phyloP scores from a whole-genome alignment of 2,329 filamentous ascomycete species.

The Atkinsonella hypoxylon region DNA sequence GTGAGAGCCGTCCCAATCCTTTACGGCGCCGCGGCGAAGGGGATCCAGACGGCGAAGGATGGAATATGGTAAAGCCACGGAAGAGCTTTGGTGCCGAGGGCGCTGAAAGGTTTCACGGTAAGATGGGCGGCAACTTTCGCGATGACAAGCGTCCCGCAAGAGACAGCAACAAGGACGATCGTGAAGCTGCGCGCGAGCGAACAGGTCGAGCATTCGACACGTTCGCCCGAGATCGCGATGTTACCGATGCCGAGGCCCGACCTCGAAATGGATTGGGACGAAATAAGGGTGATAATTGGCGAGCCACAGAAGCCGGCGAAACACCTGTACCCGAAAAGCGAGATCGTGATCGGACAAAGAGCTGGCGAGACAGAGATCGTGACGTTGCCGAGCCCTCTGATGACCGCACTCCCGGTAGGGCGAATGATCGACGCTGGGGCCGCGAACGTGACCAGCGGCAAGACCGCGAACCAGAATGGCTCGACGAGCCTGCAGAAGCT shows the following conservation, averaged over 20 bases:
- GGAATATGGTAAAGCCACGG: constrained; percentile 62
- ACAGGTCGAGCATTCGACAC: constrained; percentile 37
- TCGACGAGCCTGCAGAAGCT: constrained; percentile 63
- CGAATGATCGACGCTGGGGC: constrained; percentile 40
- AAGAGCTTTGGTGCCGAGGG: constrained; percentile 64
- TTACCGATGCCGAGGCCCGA: constrained; percentile 40
- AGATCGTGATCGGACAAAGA: constrained; percentile 46
- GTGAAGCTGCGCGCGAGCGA: constrained; percentile 38
- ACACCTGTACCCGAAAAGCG: constrained; percentile 25
- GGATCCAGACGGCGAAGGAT: constrained; percentile 56
- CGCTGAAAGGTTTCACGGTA: constrained; percentile 56
- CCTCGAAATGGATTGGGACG: constrained; percentile 53
- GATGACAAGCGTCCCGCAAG: constrained; percentile 32
- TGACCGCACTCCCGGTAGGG: constrained; percentile 45
- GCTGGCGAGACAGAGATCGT: constrained; percentile 45
- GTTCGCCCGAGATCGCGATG: constrained; percentile 36
- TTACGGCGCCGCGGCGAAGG: constrained; percentile 42
- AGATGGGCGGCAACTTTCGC: constrained; percentile 42
- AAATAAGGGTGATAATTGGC: constrained; percentile 64
- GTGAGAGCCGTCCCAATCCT: constrained; percentile 33
- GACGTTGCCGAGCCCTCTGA: constrained; percentile 28
- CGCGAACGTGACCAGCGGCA: constrained; percentile 45
- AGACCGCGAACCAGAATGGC: constrained; percentile 84
- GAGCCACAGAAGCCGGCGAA: constrained; percentile 40
- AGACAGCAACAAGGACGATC: constrained; percentile 39